Percentiles rank a stretch among this genome's conserved stretches.
Conservation (phyloP, 176 grass and related monocot species). For the Hsuehochloa calcarea region DNA sequence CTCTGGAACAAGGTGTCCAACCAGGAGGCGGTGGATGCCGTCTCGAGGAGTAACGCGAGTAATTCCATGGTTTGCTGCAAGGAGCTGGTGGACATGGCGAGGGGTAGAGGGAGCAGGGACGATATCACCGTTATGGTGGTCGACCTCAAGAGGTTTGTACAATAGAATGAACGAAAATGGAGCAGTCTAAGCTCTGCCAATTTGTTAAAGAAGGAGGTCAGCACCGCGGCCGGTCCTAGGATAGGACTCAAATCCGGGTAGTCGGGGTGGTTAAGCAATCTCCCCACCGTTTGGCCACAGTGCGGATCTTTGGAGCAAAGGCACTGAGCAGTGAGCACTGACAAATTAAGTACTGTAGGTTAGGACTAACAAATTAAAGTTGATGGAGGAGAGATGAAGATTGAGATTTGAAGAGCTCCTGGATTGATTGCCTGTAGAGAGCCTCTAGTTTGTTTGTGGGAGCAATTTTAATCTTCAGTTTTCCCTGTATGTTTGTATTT, state of each 20-base stretch:
- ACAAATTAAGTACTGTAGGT: not conserved
- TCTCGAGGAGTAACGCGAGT: conserved; percentile 17
- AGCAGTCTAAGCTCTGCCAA: not conserved
- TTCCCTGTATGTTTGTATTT: not conserved
- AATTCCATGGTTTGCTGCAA: conserved; percentile 30
- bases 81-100: conserved; percentile 57
- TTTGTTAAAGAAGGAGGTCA: no score
- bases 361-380: not conserved
- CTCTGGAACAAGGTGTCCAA: conserved; percentile 84
- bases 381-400: not conserved
- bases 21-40: conserved; percentile 73
- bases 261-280: no score
- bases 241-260: no score
- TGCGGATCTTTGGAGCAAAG: no score
- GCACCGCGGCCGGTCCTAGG: no score
- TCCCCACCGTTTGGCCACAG: no score
- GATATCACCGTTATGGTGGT: conserved; percentile 84
- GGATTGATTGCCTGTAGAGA: not conserved
- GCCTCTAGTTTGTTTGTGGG: not conserved
- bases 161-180: not conserved
- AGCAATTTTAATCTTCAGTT: not conserved
- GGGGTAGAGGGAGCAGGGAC: conserved; percentile 59
- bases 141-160: conserved; percentile 58
- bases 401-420: not conserved
- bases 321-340: not conserved